Evolutionary conservation across 345 rosid genomes (phyloP), one percentile per base, ranked within the genome.

Genomic region (Citrus mangshanensis): DNA sequence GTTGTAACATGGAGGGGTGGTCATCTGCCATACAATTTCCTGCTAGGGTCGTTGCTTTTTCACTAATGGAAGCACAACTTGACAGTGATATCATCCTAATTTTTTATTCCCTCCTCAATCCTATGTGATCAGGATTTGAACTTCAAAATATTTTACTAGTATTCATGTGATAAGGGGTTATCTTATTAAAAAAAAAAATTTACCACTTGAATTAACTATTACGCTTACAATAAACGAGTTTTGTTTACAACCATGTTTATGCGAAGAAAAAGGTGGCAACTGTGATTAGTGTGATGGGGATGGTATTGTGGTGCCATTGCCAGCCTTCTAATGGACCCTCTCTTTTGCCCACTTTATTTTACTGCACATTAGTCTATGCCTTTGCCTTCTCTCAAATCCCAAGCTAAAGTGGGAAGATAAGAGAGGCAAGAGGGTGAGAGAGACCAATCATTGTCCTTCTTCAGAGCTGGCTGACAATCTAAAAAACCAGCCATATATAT

Each of bases 1-100:
- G 42, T 67, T 73, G 84, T 72, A 74, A 81, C 88, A 82, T 85
- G 86, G 86, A 78, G 64, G 68, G 78, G 80, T 74, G 74, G 80
- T 78, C 71, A 66, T 77, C 82, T 85, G 82, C 87, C 85, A 80
- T 82, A 75, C 85, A 85, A 72, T 73, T 35, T 77, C 35, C 70
- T 49, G 67, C 37, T 59, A 70, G 54, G 78, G 85, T 74, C 25
- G 68, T 34, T 73, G 68, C 80, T 79, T 79, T 70, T 73, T n/a
- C 19, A 27, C 34, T 55, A 13, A 30, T 73, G 78, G 8, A 66
- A 72, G 76, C 49, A 42, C 60, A 49, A 63, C 28, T 32, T 72
- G 82, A 78, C 78, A 75, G 37, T 25, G 81, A 77, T 69, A 32
- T 69, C 79, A 42, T 75, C 58, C 72, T 69, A 6, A 13, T 21